Evolutionary conservation across 2,329 filamentous ascomycete genomes (phyloP).

Genomic region (Geosmithia putterillii): DNA sequence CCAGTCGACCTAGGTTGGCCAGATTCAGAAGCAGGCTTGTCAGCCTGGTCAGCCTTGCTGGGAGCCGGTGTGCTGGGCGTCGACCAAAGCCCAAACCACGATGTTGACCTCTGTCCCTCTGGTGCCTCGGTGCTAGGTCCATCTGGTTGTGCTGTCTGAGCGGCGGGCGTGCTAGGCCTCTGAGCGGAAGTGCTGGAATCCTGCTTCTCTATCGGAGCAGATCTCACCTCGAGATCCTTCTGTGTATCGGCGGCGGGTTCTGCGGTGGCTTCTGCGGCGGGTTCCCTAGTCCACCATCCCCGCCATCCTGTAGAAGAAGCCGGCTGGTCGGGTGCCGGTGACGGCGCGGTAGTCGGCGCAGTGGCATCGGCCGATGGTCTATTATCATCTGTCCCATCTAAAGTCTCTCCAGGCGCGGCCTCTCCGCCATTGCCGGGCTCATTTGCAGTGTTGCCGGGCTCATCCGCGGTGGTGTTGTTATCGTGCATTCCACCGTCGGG

Average conservation of each 20-base stretch:
- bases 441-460: background rate
- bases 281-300: slow-evolving; percentile 32
- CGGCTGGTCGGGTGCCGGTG: background rate
- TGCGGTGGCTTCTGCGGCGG: too few species aligned
- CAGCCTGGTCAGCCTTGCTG: background rate
- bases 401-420: background rate
- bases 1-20: too few species aligned
- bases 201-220: slow-evolving; percentile 6
- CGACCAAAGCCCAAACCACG: slow-evolving; percentile 1
- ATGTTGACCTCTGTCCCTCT: slow-evolving; percentile 1
- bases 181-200: slow-evolving; percentile 5
- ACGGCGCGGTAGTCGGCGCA: background rate
- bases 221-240: background rate
- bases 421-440: background rate
- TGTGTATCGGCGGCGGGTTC: slow-evolving; percentile 13
- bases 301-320: slow-evolving; percentile 32
- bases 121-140: background rate
- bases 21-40: too few species aligned
- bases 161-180: slow-evolving; percentile 2
- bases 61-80: background rate
- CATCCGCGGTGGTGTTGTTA: background rate
- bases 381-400: background rate
- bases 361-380: background rate
- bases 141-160: slow-evolving; percentile 8
- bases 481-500: slow-evolving; percentile 9